Conservation (phyloP, 805 yeast species). For the Candida sonorensis region DNA sequence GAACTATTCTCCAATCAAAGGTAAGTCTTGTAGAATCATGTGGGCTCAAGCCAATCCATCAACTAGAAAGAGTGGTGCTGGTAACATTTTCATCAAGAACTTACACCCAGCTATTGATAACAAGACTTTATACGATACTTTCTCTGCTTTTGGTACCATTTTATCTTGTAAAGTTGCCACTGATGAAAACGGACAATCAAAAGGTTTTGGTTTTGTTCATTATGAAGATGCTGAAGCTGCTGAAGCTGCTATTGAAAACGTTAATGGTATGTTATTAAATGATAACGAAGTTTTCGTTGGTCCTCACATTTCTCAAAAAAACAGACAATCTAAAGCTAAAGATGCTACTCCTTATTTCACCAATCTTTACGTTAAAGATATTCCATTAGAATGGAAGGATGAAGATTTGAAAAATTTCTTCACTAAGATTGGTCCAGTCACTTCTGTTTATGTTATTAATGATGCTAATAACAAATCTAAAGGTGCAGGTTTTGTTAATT, state of each 20-base stretch:
- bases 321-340: slow-evolving; percentile 89
- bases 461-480: slow-evolving; percentile 84
- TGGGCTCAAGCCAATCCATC: slow-evolving; percentile 99
- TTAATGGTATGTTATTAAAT: slow-evolving; percentile 96
- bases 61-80: slow-evolving; percentile 88
- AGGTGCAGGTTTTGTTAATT: slow-evolving; percentile 96
- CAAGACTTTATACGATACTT: slow-evolving; percentile 97
- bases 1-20: slow-evolving; percentile 90
- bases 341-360: slow-evolving; percentile 90
- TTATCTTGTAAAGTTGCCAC: slow-evolving; percentile 96
- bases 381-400: slow-evolving; percentile 62
- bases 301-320: slow-evolving; percentile 85
- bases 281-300: slow-evolving; percentile 95
- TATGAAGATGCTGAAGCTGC: slow-evolving; percentile 92
- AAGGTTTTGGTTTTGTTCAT: slow-evolving; percentile 97
- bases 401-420: slow-evolving; percentile 71
- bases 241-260: slow-evolving; percentile 89
- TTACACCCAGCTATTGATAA: slow-evolving; percentile 97
- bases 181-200: slow-evolving; percentile 85
- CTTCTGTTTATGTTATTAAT: slow-evolving; percentile 74
- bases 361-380: slow-evolving; percentile 91
- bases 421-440: slow-evolving; percentile 66
- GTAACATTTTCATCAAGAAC: slow-evolving; percentile 97
- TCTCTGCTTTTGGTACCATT: slow-evolving; percentile 92
- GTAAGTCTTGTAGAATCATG: slow-evolving; percentile 98